Base-by-base conservation (phyloP, 2,329 filamentous ascomycete genomes). In the Neurospora sp. region DNA sequence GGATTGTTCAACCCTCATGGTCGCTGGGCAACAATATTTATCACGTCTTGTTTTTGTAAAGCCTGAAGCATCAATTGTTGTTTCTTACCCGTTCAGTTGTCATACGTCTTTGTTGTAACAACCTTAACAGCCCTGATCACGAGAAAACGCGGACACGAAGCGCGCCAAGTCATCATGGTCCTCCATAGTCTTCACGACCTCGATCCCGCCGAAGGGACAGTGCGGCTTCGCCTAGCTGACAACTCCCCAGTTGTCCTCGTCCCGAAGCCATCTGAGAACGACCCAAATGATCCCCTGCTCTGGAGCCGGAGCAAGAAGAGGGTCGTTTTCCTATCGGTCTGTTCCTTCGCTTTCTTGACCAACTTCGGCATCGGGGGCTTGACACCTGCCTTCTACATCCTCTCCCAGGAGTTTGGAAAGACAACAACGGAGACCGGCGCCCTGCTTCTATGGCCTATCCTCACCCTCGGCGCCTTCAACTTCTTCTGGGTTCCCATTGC, bases 401-500 rank as follows among this genome's bases (percentile, higher is more conserved):
- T 84, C 7, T 80, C 79, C 10, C 70, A 79, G 7, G 79, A 84
- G 70, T 84, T 84, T 72, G 72, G 79, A 71, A 82, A 81, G 74
- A 77, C 80, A 2, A 2, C 78, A 80, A 76, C 76, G 13, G 76
- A 84, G 74, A 83, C 80, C 1, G 81, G 78, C 10, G 80, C 81
- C 58, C 77, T 84, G n/a, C 77, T 83, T 8, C 76, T 84, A 7
- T 83, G 82, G 68, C 76, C 81, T 1, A 81, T 84, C 68, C 76
- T 84, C 4, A 79, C 82, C 0, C 76, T 83, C 5, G 83, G 82
- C 5, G 72, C 80, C 2, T 83, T 81, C 75, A 84, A 84, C 73
- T 84, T 84, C 77, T 78, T 85, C 73, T 84, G 82, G 83, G 82
- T 84, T 5, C 82, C 82, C 6, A 28, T 84, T 17, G 81, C 81